Evolutionary conservation across 805 yeast genomes (phyloP), one percentile per base, ranked within the genome.

Genomic region (Saturnispora kantuleensis): DNA sequence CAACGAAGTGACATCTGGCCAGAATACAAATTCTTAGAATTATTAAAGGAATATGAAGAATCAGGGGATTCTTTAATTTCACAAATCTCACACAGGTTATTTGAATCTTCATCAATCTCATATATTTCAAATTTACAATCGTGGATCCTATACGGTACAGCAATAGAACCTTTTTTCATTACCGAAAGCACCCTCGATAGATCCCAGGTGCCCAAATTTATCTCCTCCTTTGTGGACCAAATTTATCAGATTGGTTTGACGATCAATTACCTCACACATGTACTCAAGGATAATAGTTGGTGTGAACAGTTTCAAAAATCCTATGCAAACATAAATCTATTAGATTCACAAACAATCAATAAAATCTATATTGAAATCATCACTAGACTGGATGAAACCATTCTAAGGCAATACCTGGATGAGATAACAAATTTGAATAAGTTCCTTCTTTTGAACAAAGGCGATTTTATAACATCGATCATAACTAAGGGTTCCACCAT

Each of bases 381-480:
- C 31, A 75, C 68, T 48, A 39, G 38, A 31, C 68, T 84, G 39
- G 73, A 77, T 17, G 48, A 60, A 10, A 58, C 76, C 3, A 53
- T 88, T 2, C 67, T 73, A 48, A 73, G 69, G 51, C 62, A 70
- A 34, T 59, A 81, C 32, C 62, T 66, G 34, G 61, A 66, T 10
- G 86, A 84, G 51, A 57, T 90, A n/a, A 56, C 59, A 5, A 79
- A 79, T 38, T 65, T 85, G 45, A 81, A 82, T 49, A 75, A 74
- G 47, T 76, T 81, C 47, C 65, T 88, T 53, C 60, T 93, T 35
- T 78, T 85, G 69, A 76, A 79, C 5, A 77, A 74, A 45, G 86
- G 90, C n/a, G 96, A 90, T 58, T 83, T 90, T 49, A 77, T 84
- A n/a, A 79, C 84, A 41, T 53, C 76, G 1, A 60, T 90, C 9